Conservation (phyloP, 345 rosid species). For the Populus nigra region DNA sequence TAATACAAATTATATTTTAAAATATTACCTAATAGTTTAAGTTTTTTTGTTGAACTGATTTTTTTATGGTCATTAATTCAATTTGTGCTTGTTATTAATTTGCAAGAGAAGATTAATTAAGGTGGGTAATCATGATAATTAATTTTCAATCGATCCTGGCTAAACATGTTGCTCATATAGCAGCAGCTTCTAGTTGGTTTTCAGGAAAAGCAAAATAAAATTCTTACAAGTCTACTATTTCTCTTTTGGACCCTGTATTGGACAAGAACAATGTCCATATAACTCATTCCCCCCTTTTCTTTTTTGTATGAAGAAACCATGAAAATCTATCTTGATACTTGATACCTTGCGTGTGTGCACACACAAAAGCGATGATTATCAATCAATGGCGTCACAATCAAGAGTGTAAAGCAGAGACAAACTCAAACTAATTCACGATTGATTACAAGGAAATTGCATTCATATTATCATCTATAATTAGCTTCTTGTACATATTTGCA, state of each 20-base stretch:
- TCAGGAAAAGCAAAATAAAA: not conserved
- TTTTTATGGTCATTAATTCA: too few species aligned
- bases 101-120: not conserved
- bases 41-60: fast-evolving
- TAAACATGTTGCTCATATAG: not conserved
- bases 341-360: too few species aligned
- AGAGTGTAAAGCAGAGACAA: too few species aligned
- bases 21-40: too few species aligned
- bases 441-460: too few species aligned
- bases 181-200: not conserved
- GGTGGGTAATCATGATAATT: not conserved
- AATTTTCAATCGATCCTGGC: not conserved
- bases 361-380: too few species aligned
- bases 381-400: too few species aligned
- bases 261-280: not conserved
- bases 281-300: not conserved
- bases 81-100: too few species aligned
- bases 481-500: not conserved
- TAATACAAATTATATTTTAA: too few species aligned
- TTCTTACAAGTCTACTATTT: not conserved
- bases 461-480: too few species aligned
- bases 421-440: too few species aligned
- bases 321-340: not conserved
- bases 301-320: not conserved
- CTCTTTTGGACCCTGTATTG: not conserved